Conservation (phyloP, 768 basidiomycete genomes). For the Lentinula aciculospora region DNA sequence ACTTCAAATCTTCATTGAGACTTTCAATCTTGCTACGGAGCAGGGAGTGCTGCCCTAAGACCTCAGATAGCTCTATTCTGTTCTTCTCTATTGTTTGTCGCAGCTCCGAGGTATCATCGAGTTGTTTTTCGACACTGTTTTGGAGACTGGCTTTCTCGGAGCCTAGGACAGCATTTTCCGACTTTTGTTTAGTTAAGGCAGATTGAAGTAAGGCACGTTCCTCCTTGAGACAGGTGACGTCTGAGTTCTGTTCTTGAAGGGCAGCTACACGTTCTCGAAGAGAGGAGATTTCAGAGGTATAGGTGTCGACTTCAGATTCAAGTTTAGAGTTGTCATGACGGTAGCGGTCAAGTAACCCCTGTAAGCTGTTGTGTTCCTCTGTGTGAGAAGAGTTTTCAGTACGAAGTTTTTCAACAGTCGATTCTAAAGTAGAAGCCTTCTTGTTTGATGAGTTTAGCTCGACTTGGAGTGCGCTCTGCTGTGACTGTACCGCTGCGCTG, state of each 20-base stretch:
- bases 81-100: too few species aligned
- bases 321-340: not conserved
- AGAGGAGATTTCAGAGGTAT: not conserved
- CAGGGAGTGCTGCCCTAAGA: not conserved
- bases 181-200: conserved; percentile 19
- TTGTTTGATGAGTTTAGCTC: conserved; percentile 13
- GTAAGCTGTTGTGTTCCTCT: not conserved
- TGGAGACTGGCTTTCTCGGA: not conserved
- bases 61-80: not conserved
- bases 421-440: conserved; percentile 18
- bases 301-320: not conserved
- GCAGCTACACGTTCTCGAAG: conserved; percentile 1
- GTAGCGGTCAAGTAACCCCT: not conserved
- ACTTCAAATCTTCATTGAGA: not conserved
- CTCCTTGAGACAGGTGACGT: not conserved
- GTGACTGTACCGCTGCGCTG: not conserved
- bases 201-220: not conserved
- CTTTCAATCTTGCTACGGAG: not conserved
- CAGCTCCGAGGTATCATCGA: not conserved
- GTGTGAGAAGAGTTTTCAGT: not conserved
- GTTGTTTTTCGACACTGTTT: not conserved
- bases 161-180: conserved; percentile 2
- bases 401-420: conserved; percentile 16
- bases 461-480: conserved; percentile 9
- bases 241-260: not conserved